Conservation (phyloP, 2,329 filamentous ascomycete species). For the Venturia aucupariae region DNA sequence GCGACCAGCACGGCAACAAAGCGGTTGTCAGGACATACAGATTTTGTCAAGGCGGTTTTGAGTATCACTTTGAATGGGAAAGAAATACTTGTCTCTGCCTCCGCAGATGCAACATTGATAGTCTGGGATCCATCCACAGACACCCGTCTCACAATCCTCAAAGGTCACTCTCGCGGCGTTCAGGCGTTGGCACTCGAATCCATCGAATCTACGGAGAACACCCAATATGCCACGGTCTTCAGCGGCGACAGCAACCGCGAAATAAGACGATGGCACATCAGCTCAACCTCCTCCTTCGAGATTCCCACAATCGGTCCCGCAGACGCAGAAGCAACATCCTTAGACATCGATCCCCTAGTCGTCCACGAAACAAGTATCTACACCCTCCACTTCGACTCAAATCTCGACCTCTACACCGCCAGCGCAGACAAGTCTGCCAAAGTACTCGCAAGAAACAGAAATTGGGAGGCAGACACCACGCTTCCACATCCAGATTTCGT, state of each 20-base stretch:
- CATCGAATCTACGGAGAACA: constrained; percentile 33
- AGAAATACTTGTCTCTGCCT: constrained; percentile 42
- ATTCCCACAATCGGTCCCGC: constrained; percentile 24
- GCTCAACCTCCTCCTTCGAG: constrained; percentile 44
- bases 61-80: constrained; percentile 52
- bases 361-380: constrained; percentile 91
- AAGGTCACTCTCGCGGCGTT: constrained; percentile 69
- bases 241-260: constrained; percentile 57
- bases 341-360: constrained; percentile 49
- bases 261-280: constrained; percentile 68
- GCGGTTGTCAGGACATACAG: constrained; percentile 66
- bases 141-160: constrained; percentile 62
- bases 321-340: constrained; percentile 19
- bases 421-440: constrained; percentile 85
- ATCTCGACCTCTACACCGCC: constrained; percentile 80
- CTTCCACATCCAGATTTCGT: constrained; percentile 85
- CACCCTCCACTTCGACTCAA: constrained; percentile 61
- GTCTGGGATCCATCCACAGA: constrained; percentile 71
- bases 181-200: constrained; percentile 73
- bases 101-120: constrained; percentile 43
- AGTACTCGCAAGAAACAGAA: constrained; percentile 59
- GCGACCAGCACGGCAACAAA: constrained; percentile 42
- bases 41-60: constrained; percentile 82
- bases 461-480: constrained; percentile 62
- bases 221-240: constrained; percentile 42